These are phyloP conservation scores for Oenanthe sinensis DNA, from an alignment of 129 eudicot genomes.

Conservation along the genomic window DNA sequence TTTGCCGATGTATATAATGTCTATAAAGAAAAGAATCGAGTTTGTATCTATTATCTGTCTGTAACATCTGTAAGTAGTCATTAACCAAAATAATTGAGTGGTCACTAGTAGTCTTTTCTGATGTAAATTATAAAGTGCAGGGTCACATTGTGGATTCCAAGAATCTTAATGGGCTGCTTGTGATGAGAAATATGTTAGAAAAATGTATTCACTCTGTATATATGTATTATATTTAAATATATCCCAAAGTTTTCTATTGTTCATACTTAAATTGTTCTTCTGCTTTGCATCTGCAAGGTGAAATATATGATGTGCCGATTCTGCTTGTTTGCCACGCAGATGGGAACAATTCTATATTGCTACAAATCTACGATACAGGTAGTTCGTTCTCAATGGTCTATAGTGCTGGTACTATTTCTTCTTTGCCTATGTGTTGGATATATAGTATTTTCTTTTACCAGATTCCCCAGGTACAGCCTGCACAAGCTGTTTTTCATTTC, in stretches of 20 bases:
- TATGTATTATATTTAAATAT: constrained; percentile 1
- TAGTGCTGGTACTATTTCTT: not conserved
- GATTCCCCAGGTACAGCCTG: not conserved
- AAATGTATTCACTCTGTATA: constrained; percentile 25
- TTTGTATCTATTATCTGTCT: constrained; percentile 16
- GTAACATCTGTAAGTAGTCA: constrained; percentile 1
- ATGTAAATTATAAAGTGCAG: constrained; percentile 15
- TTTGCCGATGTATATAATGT: constrained; percentile 37
- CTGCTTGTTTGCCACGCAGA: not conserved
- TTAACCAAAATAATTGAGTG: constrained; percentile 18
- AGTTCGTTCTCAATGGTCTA: not conserved
- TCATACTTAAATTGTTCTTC: not conserved
- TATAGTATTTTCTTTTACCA: not conserved
- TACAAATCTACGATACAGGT: not conserved
- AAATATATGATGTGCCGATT: not conserved
- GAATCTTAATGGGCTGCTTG: constrained; percentile 30
- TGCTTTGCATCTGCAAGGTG: not conserved
- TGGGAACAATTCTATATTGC: not conserved
- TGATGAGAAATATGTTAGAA: constrained; percentile 38
- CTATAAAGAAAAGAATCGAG: constrained; percentile 8
- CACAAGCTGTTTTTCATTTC: too few relatives aligned
- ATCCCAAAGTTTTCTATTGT: not conserved
- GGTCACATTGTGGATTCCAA: constrained; percentile 22
- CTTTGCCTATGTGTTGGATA: too few relatives aligned
- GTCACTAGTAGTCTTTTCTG: constrained; percentile 13